phyloP scores from a whole-genome alignment of 768 basidiomycete species.

The Podaxis sp. region DNA sequence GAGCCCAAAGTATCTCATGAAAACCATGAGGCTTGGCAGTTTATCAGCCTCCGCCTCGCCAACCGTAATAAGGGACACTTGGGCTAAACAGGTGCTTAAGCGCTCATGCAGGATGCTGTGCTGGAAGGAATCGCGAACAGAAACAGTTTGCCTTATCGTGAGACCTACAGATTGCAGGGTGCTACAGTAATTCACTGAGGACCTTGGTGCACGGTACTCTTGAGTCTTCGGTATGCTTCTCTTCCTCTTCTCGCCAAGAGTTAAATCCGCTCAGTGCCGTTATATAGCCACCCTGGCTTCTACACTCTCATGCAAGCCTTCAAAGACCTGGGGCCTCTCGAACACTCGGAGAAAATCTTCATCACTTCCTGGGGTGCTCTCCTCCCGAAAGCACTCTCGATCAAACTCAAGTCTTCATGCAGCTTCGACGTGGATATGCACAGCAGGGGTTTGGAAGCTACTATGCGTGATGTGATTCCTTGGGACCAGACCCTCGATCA shows the following conservation, averaged over 20 bases:
- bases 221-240: conserved; percentile 49
- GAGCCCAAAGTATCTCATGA: too few relatives aligned
- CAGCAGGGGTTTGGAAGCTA: conserved; percentile 6
- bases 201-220: conserved; percentile 80
- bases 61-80: too few relatives aligned
- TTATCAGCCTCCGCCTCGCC: too few relatives aligned
- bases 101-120: conserved; percentile 40
- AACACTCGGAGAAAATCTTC: conserved; percentile 33
- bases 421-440: conserved; percentile 2
- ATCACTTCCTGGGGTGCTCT: conserved; percentile 41
- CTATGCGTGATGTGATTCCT: background rate
- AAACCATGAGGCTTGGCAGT: too few relatives aligned
- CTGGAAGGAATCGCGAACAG: conserved; percentile 89
- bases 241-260: background rate
- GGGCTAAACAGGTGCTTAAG: too few relatives aligned
- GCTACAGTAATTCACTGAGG: conserved; percentile 39
- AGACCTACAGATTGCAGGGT: conserved; percentile 56
- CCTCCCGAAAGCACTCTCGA: conserved; percentile 26
- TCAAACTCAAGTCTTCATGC: conserved; percentile 18
- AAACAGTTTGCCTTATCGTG: conserved; percentile 71
- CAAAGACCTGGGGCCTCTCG: conserved; percentile 67
- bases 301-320: conserved; percentile 72
- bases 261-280: background rate
- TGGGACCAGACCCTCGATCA: background rate
- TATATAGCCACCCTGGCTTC: conserved; percentile 81